Evolutionary conservation across 257 asterid genomes (phyloP).

Genomic region (Lycium ferocissimum): DNA sequence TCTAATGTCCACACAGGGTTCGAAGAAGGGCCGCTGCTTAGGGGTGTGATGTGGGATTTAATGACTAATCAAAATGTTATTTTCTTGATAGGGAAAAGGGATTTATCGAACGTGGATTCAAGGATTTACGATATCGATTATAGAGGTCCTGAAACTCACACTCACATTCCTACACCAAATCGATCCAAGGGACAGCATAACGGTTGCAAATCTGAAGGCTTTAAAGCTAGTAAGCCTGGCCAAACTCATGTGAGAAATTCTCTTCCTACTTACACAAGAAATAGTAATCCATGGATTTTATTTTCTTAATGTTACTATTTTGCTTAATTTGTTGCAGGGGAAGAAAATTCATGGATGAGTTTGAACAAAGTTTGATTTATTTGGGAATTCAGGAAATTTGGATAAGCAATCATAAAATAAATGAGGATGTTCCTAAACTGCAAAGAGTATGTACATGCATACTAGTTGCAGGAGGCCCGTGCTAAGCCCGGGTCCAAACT

Average conservation of each 20-base stretch:
- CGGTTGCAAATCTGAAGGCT: constrained; percentile 36
- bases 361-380: background rate
- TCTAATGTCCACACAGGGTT: background rate
- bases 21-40: background rate
- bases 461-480: too few species aligned
- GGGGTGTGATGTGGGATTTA: background rate
- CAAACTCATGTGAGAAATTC: constrained; percentile 38
- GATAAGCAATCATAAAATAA: background rate
- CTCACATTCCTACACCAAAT: constrained; percentile 48
- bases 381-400: background rate
- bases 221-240: constrained; percentile 24
- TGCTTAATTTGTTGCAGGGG: background rate
- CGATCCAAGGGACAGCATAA: constrained; percentile 43
- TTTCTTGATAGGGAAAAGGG: constrained; percentile 39
- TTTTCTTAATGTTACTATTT: background rate
- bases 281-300: background rate
- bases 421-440: background rate
- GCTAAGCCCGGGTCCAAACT: too few species aligned
- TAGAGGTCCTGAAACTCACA: constrained; percentile 62
- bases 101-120: constrained; percentile 38
- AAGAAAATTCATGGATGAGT: background rate
- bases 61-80: background rate
- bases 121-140: constrained; percentile 51
- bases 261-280: background rate
- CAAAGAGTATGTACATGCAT: background rate